These are phyloP conservation scores for Dalbergia cochinchinensis DNA, from an alignment of 306 rosid species.

Conservation along the genomic window DNA sequence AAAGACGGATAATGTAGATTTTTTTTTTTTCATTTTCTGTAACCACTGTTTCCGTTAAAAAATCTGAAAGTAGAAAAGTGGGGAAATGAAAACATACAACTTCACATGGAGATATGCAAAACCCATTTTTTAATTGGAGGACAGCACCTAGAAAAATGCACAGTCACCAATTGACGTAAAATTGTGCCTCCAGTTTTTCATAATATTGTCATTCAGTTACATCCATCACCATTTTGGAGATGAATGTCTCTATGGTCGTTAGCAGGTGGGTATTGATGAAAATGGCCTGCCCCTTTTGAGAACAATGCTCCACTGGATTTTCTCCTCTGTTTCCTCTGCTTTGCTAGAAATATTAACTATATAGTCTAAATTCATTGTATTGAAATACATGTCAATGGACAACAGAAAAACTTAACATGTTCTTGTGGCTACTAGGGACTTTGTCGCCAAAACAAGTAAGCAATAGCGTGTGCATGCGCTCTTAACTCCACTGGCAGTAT, in stretches of 20 bases:
- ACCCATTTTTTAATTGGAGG: background rate
- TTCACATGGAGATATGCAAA: background rate
- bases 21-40: background rate
- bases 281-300: background rate
- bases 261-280: background rate
- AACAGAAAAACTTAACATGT: background rate
- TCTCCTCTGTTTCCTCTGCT: slow-evolving; percentile 11
- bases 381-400: slow-evolving; percentile 4
- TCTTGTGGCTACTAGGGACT: background rate
- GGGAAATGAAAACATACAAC: no score
- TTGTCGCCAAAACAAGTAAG: slow-evolving; percentile 10
- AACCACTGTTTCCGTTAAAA: no score
- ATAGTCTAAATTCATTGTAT: slow-evolving; percentile 33
- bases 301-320: background rate
- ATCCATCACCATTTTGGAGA: slow-evolving; percentile 24
- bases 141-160: background rate
- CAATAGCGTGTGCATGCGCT: background rate
- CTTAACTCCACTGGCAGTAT: slow-evolving; percentile 10
- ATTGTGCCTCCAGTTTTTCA: background rate
- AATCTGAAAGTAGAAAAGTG: no score
- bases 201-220: background rate
- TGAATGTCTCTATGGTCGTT: slow-evolving; percentile 12
- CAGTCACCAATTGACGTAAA: background rate
- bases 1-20: background rate
- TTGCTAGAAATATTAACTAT: background rate